Evolutionary conservation across 2,329 filamentous ascomycete species (phyloP), one percentile per base, ranked within the genome.

Genomic region (Trichoderma breve): DNA sequence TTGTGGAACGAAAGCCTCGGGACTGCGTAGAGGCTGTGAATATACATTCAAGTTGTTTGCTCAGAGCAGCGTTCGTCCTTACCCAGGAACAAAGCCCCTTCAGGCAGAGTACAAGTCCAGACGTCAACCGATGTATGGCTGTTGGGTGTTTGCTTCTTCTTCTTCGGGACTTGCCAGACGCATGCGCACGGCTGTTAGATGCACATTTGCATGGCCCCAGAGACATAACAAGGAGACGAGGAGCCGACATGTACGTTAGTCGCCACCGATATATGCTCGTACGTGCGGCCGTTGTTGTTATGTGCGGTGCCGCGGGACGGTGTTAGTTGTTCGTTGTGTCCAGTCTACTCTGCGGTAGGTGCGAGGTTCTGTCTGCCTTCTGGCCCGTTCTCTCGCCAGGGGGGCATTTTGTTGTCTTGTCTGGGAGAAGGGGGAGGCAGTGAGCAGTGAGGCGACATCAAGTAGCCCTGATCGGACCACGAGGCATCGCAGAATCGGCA

Each of bases 391-490:
- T 57, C 72, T 62, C 61, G 71, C 67, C 32, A 69, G 62, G 58
- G 58, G 71, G 71, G 71, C 71, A 61, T 69, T 55, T 63, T 69
- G 39, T 24, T 69, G 36, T 32, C 39, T 43, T 9, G 34, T 36
- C 71, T 32, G 51, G 24, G 58, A 72, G 57, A 57, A 47, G 39
- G 39, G 61, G 30, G 72, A 67, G 73, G 70, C 72, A 68, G 34
- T 34, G 32, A 14, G 34, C 34, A 36, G 57, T 65, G 43, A 71
- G 34, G 73, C 72, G 70, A 74, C 74, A 74, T 73, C 74, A 75
- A 75, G 73, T 72, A 77, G 74, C 76, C 76, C 74, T 78, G 76
- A 69, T 73, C 73, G 73, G 77, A 75, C 76, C 39, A 66, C 34
- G 64, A 43, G 57, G 55, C 73, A 75, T 74, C 60, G 70, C 68